A percentile compares a stretch with the other conserved stretches of the same genome.
Evolutionary conservation across 176 grass and related monocot species (phyloP).

Genomic region (Musa itinerans): DNA sequence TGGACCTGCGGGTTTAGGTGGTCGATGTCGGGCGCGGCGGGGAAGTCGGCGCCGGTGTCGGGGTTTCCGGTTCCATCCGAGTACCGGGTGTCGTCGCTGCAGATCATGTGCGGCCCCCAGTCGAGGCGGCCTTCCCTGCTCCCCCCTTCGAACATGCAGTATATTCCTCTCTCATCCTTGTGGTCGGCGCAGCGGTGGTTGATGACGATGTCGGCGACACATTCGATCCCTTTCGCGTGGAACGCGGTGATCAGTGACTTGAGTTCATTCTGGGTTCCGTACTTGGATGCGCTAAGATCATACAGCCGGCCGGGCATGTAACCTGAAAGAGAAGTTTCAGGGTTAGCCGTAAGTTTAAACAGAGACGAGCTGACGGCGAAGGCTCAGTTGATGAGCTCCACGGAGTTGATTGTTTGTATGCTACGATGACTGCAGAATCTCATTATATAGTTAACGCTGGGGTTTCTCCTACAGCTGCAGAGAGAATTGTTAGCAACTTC

Average conservation of each 20-base stretch:
- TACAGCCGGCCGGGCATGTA: constrained; percentile 83
- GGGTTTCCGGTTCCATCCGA: constrained; percentile 64
- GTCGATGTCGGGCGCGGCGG: constrained; percentile 72
- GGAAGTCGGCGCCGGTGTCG: constrained; percentile 54
- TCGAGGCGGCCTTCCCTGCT: constrained; percentile 50
- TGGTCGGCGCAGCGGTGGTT: constrained; percentile 80
- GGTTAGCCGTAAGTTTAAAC: no score
- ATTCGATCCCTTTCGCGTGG: constrained; percentile 37
- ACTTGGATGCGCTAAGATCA: constrained; percentile 67
- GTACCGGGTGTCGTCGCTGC: constrained; percentile 67
- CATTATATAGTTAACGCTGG: no score
- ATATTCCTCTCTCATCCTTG: constrained; percentile 64
- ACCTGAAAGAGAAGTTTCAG: constrained; percentile 12
- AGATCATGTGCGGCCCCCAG: constrained; percentile 83
- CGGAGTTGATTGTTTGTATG: no score
- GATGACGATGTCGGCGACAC: constrained; percentile 74
- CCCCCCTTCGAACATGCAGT: constrained; percentile 86
- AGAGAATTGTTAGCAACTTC: no score
- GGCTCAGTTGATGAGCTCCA: no score
- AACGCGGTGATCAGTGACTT: constrained; percentile 40
- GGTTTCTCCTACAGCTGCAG: no score
- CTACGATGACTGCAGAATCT: no score
- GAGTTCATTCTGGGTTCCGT: constrained; percentile 49
- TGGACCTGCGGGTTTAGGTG: constrained; percentile 77
- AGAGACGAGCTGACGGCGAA: no score